Percentiles rank a stretch among this genome's conserved stretches.
phyloP scores from a whole-genome alignment of 2,329 filamentous ascomycete species.

The Parascedosporium putredinis region DNA sequence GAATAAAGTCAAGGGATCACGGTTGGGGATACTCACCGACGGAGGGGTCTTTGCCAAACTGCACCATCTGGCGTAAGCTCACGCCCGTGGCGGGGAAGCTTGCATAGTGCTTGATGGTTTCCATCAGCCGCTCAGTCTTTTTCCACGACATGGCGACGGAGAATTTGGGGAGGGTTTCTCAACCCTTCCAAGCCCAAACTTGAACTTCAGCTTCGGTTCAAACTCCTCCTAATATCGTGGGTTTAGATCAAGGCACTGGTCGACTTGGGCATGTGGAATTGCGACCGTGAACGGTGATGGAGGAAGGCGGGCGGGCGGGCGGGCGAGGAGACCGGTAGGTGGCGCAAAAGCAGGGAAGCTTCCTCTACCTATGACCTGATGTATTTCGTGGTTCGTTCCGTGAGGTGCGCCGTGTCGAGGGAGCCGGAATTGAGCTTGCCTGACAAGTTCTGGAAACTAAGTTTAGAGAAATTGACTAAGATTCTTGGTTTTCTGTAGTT shows the following conservation, averaged over 20 bases:
- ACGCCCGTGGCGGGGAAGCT: conserved; percentile 94
- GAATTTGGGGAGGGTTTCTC: conserved; percentile 9
- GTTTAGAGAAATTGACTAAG: neutral
- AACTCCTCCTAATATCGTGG: neutral
- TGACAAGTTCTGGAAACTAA: neutral
- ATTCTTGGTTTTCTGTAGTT: neutral
- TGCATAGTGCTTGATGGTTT: conserved; percentile 94
- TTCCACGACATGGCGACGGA: conserved; percentile 76
- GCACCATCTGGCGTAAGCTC: conserved; percentile 96
- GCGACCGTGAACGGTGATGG: neutral
- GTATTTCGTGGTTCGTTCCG: neutral
- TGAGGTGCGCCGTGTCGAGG: neutral
- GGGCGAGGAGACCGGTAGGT: neutral
- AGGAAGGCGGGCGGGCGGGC: too few relatives aligned
- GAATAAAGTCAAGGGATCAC: too few relatives aligned
- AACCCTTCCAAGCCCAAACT: conserved; percentile 5
- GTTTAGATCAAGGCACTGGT: neutral
- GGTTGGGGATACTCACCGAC: conserved; percentile 50
- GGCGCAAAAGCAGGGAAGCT: neutral
- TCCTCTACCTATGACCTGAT: neutral
- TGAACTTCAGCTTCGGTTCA: neutral
- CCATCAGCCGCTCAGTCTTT: conserved; percentile 81
- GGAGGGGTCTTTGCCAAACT: conserved; percentile 91
- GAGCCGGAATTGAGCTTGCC: neutral
- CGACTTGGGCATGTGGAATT: neutral